Evolutionary conservation across 2,329 filamentous ascomycete genomes (phyloP), one percentile per base, ranked within the genome.

Genomic region (Venturia effusa): DNA sequence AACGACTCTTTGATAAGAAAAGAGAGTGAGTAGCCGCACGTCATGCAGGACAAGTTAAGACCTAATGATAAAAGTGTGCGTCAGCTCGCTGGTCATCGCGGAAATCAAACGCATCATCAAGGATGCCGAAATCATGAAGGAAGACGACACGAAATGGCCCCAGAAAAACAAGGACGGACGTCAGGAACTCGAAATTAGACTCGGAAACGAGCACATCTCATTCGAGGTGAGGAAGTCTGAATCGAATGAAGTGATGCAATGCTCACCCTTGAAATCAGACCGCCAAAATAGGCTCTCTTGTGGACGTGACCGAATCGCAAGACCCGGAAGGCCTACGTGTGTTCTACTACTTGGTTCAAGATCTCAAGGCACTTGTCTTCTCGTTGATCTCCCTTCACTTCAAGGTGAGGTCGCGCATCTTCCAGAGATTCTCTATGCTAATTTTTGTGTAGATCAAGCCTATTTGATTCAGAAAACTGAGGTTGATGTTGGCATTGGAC

Each of bases 121-220:
- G 78, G 85, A 92, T 41, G 97, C 92, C 77, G 94, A 99, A 75
- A 97, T 99, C 71, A 87, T 95, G 81, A 97, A 97, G 91, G 94
- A 99, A 86, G 94, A 99, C 73, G 94, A 99, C 75, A 89, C 87
- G 32, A 97, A 97, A 75, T 99, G 94, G 94, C 94, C 94, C 0
- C 91, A 95, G 76, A 99, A 97, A 84, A 99, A 99, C 80, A 97
- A 97, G 79, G 94, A 99, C 71, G 94, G 94, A 41, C 86, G 93
- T 67, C 94, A 99, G 75, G 94, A 99, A 78, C 82, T 99, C 59
- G 94, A 99, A 76, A 97, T 99, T 65, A 84, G 92, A 60, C 75
- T 99, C 64, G 94, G 93, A 51, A 94, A 89, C 71, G 94, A 99
- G 68, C 93, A 97, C 75, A 97, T 99, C 69, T 95, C 92, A 1